Evolutionary conservation across 768 basidiomycete species (phyloP).

Genomic region (Phylloporus arenicola): DNA sequence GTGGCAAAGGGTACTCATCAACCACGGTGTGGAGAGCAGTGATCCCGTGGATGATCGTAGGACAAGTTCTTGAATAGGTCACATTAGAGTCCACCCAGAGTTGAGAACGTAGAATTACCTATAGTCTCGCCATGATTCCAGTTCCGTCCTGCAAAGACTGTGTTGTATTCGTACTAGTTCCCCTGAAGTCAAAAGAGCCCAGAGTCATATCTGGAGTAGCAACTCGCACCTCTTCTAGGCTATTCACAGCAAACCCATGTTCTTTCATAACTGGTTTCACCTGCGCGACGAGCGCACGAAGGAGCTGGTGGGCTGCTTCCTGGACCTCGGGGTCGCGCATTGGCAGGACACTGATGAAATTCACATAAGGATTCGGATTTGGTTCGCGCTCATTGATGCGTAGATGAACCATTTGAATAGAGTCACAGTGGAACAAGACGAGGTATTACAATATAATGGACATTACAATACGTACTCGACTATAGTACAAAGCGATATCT

Average conservation of each 20-base stretch:
- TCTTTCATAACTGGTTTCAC: conserved; percentile 79
- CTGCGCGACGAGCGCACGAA: conserved; percentile 78
- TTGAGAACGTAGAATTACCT: conserved; percentile 36
- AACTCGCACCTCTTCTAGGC: conserved; percentile 66
- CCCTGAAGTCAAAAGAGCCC: background rate
- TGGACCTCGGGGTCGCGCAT: conserved; percentile 37
- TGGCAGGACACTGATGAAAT: conserved; percentile 65
- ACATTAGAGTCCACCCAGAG: background rate
- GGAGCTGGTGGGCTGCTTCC: conserved; percentile 63
- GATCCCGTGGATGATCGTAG: conserved; percentile 56
- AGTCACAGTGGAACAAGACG: background rate
- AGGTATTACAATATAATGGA: background rate
- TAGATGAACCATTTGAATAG: conserved; percentile 55
- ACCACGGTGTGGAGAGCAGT: conserved; percentile 57
- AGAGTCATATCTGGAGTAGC: background rate
- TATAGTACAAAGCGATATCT: background rate
- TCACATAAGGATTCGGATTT: conserved; percentile 73
- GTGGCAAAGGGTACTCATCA: conserved; percentile 78
- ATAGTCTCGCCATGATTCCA: conserved; percentile 82
- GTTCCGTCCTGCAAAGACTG: conserved; percentile 75
- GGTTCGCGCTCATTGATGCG: conserved; percentile 63
- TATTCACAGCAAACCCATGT: conserved; percentile 71
- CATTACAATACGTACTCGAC: background rate
- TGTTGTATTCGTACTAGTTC: conserved; percentile 68
- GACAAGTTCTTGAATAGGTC: conserved; percentile 57